These are phyloP conservation scores for Brassica nigra DNA, from an alignment of 345 rosid species.

Conservation along the genomic window DNA sequence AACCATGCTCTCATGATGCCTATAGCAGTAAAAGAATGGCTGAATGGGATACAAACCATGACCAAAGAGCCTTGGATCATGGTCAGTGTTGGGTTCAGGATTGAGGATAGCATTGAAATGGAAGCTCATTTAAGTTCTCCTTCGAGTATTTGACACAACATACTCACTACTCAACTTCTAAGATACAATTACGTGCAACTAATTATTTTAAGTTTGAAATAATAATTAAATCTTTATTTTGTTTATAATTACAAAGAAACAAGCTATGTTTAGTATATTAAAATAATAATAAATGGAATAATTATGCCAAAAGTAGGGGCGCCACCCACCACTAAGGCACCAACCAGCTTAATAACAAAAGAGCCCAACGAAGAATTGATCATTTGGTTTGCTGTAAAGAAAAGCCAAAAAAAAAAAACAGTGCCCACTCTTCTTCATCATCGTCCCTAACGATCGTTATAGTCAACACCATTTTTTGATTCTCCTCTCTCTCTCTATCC, in stretches of 20 bases:
- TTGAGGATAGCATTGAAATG: background rate
- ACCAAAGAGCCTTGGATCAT: background rate
- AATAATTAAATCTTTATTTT: background rate
- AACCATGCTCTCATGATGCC: no score
- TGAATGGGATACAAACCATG: background rate
- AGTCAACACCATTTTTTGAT: background rate
- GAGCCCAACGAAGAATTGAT: conserved; percentile 1
- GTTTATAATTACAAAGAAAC: background rate
- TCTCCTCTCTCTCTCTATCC: background rate
- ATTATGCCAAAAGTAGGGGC: background rate
- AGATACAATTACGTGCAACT: background rate
- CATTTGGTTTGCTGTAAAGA: conserved; percentile 14
- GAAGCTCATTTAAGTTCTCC: background rate
- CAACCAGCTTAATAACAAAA: background rate
- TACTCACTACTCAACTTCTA: background rate
- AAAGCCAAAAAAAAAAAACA: background rate
- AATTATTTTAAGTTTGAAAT: background rate
- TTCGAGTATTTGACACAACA: background rate
- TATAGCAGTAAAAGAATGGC: no score
- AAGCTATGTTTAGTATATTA: background rate
- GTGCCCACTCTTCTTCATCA: background rate
- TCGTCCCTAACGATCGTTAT: background rate
- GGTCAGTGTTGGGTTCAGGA: background rate
- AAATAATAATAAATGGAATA: background rate
- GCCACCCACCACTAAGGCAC: background rate